Evolutionary conservation across 202 grass and related monocot genomes (phyloP), one percentile per base, ranked within the genome.

Genomic region (Tripidium arundinaceum): DNA sequence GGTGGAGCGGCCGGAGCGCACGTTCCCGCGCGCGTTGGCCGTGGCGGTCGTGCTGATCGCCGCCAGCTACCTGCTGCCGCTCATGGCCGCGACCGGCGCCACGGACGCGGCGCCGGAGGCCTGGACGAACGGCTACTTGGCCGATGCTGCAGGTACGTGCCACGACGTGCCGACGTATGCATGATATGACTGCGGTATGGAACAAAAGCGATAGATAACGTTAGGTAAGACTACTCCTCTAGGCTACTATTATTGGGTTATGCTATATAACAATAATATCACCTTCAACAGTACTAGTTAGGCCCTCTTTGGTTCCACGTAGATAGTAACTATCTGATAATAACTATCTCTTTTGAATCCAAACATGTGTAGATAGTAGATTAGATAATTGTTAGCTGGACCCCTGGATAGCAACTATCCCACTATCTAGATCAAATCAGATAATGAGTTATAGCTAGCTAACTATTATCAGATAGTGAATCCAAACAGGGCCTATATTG

Each of bases 121-220:
- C 0, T 93, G 91, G 91, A 68, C 47, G 19, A 89, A 93, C 80
- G 87, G 87, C 50, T 93, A 85, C 66, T 69, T 93, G 29, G 79
- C 75, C n/a, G 90, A 92, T 38, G 78, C 84, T 38, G 89, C 86
- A 12, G 84, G 88, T 86, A 86, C n/a, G 37, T 55, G 19, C 1
- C 2, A 9, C 19, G 49, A 63, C 50, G 50, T 55, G 50, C 10
- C 50, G 50, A 54, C n/a, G 7, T 55, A 52, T n/a, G 18, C 2
- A 10, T 22, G 50, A 22, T 22, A 21, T 8, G 50, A 55, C 50
- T 55, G 50, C 50, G 19, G 50, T 21, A 10, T 55, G 50, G 50
- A 55, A 55, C 50, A 55, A 55, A 55, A 55, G 19, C 50, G 19
- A 55, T 22, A 22, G 50, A 55, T 55, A 55, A 10, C 50, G 50